These are phyloP conservation scores for Eucalyptus pumila DNA, from an alignment of 345 rosid species.

Conservation along the genomic window DNA sequence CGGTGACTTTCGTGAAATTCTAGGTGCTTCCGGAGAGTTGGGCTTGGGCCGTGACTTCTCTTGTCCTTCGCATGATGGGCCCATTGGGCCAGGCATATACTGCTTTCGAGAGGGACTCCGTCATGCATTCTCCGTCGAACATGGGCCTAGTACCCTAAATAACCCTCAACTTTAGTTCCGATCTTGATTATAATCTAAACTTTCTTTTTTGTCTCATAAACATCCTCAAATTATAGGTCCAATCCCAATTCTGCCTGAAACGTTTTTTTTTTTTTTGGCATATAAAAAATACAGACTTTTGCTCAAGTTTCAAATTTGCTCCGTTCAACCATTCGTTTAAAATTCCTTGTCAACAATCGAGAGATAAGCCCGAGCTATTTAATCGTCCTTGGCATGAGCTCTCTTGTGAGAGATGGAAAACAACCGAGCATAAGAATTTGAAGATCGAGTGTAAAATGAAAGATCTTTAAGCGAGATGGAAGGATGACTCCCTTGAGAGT, in stretches of 20 bases:
- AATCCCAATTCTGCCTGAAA: fast-evolving
- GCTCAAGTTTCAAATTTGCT: not conserved
- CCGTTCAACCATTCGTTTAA: fast-evolving
- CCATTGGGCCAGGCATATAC: not conserved
- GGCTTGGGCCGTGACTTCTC: not conserved
- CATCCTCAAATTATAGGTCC: fast-evolving
- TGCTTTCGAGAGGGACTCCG: not conserved
- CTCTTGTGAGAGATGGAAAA: no score
- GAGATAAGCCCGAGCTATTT: fast-evolving
- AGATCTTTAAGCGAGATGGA: no score
- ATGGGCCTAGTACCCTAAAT: not conserved
- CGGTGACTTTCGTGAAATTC: not conserved
- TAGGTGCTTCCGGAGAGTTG: not conserved
- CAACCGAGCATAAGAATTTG: no score
- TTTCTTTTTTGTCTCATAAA: no score
- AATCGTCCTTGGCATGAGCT: fast-evolving
- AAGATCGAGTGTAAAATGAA: fast-evolving
- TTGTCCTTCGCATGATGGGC: not conserved
- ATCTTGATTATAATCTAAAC: no score
- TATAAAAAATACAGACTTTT: no score
- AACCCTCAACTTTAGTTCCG: no score
- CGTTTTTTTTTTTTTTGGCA: fast-evolving
- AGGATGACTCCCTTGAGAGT: no score
- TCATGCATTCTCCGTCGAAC: not conserved
- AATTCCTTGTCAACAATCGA: fast-evolving